Conservation (phyloP, 106 monocot genomes). For the Chionographis japonica region DNA sequence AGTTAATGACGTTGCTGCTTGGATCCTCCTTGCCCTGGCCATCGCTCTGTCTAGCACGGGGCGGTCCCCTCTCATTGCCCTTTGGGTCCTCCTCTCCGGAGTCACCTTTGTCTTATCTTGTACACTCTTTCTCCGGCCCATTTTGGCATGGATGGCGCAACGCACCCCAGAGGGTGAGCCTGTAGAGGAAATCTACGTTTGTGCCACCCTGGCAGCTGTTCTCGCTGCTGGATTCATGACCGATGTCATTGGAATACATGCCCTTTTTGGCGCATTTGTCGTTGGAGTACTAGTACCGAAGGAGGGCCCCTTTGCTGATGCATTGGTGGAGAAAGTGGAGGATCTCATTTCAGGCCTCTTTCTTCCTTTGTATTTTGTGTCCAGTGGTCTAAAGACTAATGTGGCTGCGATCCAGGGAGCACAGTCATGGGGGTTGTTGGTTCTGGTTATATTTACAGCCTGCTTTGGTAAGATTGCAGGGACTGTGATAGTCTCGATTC, state of each 20-base stretch:
- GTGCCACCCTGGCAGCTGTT: slow-evolving; percentile 15
- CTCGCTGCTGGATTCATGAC: slow-evolving; percentile 17
- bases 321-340: slow-evolving; percentile 28
- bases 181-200: slow-evolving; percentile 21
- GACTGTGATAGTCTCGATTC: slow-evolving; percentile 20
- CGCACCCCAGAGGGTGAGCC: slow-evolving; percentile 25
- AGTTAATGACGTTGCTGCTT: slow-evolving; percentile 15
- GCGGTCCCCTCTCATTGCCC: slow-evolving; percentile 14
- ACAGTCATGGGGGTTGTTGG: slow-evolving; percentile 18
- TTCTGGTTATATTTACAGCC: slow-evolving; percentile 20
- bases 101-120: slow-evolving; percentile 10
- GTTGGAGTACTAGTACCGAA: slow-evolving; percentile 32
- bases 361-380: slow-evolving; percentile 35
- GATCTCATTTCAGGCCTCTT: slow-evolving; percentile 25
- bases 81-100: slow-evolving; percentile 23
- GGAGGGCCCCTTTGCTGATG: slow-evolving; percentile 22
- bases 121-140: slow-evolving; percentile 12
- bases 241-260: slow-evolving; percentile 26
- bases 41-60: slow-evolving; percentile 18
- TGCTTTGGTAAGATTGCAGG: slow-evolving; percentile 19
- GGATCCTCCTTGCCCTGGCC: slow-evolving; percentile 21
- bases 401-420: slow-evolving; percentile 18
- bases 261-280: slow-evolving; percentile 39
- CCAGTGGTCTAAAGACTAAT: slow-evolving; percentile 33
- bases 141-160: slow-evolving; percentile 9